These are phyloP conservation scores for Lumnitzera littorea DNA, from an alignment of 345 rosid genomes.

Conservation along the genomic window DNA sequence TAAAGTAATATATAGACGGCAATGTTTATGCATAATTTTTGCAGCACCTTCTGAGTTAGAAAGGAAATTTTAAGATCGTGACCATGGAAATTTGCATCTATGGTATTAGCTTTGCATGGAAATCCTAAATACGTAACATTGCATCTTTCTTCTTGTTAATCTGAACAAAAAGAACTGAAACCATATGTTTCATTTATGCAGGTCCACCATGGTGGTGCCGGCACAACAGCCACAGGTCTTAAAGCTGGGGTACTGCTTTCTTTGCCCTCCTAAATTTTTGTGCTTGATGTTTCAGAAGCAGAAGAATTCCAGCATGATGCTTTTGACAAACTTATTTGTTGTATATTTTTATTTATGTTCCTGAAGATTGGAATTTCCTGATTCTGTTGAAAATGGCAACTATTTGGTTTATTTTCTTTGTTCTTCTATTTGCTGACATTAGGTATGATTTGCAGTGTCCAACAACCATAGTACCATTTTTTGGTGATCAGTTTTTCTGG, in stretches of 20 bases:
- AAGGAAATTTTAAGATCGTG: background rate
- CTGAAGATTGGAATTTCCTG: too few species aligned
- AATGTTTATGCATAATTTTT: background rate
- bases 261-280: slow-evolving; percentile 3
- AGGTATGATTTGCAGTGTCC: slow-evolving; percentile 66
- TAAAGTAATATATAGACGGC: too few species aligned
- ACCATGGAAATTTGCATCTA: background rate
- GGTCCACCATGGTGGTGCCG: slow-evolving; percentile 99
- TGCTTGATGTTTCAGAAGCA: too few species aligned
- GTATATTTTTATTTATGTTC: too few species aligned
- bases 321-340: too few species aligned
- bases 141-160: too few species aligned
- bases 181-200: slow-evolving; percentile 19
- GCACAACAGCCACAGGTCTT: slow-evolving; percentile 95
- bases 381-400: background rate
- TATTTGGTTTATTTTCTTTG: background rate
- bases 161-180: slow-evolving; percentile 6
- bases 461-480: slow-evolving; percentile 90
- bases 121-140: background rate
- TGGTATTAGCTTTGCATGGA: background rate
- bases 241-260: slow-evolving; percentile 71
- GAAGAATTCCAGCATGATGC: too few species aligned
- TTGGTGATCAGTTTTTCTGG: slow-evolving; percentile 99
- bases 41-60: background rate
- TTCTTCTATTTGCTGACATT: slow-evolving; percentile 4